Percentiles rank a stretch among this genome's conserved stretches.
Conservation (phyloP, 1,284 basidiomycete genomes). For the Ustilago esculenta region DNA sequence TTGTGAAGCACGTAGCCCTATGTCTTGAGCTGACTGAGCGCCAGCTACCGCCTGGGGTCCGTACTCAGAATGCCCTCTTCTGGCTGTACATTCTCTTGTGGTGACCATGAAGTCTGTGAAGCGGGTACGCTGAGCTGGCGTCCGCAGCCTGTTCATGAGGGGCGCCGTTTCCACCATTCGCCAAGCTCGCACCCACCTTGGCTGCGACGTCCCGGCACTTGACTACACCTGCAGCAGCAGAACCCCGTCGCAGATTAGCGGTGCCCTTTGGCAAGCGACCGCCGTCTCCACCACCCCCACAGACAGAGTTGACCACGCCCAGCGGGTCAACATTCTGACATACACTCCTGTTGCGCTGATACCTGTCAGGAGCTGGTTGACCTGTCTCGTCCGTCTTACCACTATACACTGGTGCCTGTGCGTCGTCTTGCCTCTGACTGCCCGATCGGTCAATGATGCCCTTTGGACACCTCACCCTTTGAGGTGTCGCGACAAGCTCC, state of each 20-base stretch:
- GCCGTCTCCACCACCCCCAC: conserved; percentile 22
- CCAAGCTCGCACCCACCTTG: too few species aligned
- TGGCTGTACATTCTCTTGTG: too few species aligned
- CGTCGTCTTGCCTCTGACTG: conserved; percentile 37
- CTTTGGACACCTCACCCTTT: conserved; percentile 26
- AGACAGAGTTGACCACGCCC: conserved; percentile 26
- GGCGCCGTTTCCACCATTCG: too few species aligned
- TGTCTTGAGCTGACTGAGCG: too few species aligned
- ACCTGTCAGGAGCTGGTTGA: conserved; percentile 24
- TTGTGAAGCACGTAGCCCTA: too few species aligned
- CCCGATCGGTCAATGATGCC: conserved; percentile 37
- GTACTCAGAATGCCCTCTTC: too few species aligned
- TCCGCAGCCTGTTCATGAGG: too few species aligned
- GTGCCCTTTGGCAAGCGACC: conserved; percentile 15
- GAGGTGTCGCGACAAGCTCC: conserved; percentile 11
- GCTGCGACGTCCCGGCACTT: too few species aligned
- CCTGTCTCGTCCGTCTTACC: conserved; percentile 32
- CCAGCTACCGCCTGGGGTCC: too few species aligned
- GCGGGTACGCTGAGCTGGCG: too few species aligned
- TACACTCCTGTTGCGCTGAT: conserved; percentile 29
- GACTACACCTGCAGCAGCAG: conserved; percentile 6
- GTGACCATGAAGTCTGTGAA: too few species aligned
- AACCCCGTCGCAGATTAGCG: conserved; percentile 17
- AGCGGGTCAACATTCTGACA: conserved; percentile 38
- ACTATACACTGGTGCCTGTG: conserved; percentile 1